Evolutionary conservation across 305 asterid genomes (phyloP), one percentile per base, ranked within the genome.

Genomic region (Caryopteris hybrid): DNA sequence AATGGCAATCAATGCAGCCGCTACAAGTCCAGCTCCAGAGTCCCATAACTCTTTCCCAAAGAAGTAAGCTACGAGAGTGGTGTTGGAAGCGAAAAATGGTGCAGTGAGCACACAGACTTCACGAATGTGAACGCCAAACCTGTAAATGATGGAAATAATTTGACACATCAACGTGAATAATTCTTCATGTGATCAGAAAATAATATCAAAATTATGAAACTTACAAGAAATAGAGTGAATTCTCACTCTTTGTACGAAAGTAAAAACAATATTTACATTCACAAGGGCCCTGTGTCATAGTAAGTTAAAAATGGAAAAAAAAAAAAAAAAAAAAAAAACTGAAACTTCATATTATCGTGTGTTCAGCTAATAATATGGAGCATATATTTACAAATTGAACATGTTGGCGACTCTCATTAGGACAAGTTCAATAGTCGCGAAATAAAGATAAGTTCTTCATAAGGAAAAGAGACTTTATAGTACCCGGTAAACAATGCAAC

Each of bases 51-150:
- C 97, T 76, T 91, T 94, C 63, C 98, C 99, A 77, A 94, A 94
- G 83, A 94, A 94, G 88, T 94, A 94, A 50, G 99, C 98, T 16
- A 94, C 98, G 42, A 94, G 72, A 34, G 99, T 94, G 45, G 99
- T 94, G 79, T 94, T 94, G 78, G 99, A 81, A 36, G 99, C 99
- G 68, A 94, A 94, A 76, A 91, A 94, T 0, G 99, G 99, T 21
- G 99, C 99, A 68, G 96, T 88, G 45, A 95, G 95, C 77, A 95
- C 99, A 77, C 99, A 93, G 55, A 93, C 99, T 83, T 93, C 99
- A 45, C 99, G 96, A 72, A 93, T 93, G 82, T 95, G 99, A 55
- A 91, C 97, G n/a, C 92, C 90, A 81, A 95, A 95, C 81, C 98
- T 91, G 92, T 67, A 50, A 52, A 50, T 20, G 60, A 61, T 27